Conservation (phyloP, 305 asterid genomes). For the Nicotiana rustica region DNA sequence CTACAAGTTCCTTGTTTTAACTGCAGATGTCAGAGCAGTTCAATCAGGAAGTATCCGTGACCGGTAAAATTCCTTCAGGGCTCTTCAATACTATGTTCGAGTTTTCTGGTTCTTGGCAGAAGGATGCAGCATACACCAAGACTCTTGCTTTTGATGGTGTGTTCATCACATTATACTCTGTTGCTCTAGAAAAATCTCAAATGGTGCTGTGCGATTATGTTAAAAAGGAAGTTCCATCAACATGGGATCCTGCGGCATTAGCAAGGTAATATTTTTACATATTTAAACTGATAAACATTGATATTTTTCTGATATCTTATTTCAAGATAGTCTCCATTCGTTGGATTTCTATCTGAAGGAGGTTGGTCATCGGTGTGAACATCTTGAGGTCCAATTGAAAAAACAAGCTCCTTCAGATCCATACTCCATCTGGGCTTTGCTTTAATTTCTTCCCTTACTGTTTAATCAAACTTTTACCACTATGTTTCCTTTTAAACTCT, state of each 20-base stretch:
- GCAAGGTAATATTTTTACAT: constrained; percentile 71
- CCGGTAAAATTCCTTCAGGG: constrained; percentile 94
- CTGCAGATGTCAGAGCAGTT: constrained; percentile 95
- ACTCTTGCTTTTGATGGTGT: constrained; percentile 94
- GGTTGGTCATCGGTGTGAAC: neutral
- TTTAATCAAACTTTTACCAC: constrained; percentile 8
- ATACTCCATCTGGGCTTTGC: neutral
- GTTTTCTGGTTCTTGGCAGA: constrained; percentile 96
- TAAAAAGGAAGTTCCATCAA: constrained; percentile 86
- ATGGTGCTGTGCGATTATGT: constrained; percentile 83
- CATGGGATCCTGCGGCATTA: constrained; percentile 95
- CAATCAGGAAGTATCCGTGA: constrained; percentile 85
- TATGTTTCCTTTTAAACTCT: neutral
- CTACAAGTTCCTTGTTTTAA: neutral
- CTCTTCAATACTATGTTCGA: constrained; percentile 96
- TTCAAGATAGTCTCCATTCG: neutral
- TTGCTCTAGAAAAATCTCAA: constrained; percentile 95
- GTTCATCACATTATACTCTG: constrained; percentile 79
- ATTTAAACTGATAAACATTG: neutral
- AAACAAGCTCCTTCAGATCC: constrained; percentile 11
- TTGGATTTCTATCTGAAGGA: neutral
- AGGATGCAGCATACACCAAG: constrained; percentile 87
- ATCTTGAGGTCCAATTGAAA: neutral
- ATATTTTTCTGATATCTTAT: neutral
- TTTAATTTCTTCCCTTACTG: neutral